Base-by-base conservation (phyloP, 1,284 basidiomycete genomes). In the Apiotrichum porosum region DNA sequence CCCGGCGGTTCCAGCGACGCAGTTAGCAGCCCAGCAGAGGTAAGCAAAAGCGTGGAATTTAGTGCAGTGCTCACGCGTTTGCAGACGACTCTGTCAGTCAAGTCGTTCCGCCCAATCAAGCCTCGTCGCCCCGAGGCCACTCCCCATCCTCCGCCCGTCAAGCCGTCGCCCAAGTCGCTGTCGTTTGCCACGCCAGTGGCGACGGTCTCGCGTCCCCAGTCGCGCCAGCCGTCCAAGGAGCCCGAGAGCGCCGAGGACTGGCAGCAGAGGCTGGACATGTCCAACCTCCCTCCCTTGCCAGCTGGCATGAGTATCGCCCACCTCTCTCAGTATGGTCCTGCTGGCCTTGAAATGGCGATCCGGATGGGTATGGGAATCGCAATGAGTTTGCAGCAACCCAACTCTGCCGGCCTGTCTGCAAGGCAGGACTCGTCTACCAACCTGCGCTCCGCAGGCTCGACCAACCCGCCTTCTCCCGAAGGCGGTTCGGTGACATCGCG, bases 291-390 rank as follows among this genome's bases (percentile, higher is more conserved):
- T 12, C 69, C 68, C 6, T 44, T 74, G 15, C 73, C 71, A 4
- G 57, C 69, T 6, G 72, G 71, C 4, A 51, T 73, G 13, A 63
- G 69, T 3, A 35, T 73, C n/a, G 61, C 60, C 15, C 66, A 71
- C 32, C 52, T 73, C 18, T 58, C 68, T 0, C 65, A 72, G 44
- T 66, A 64, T 40, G 71, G 69, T 9, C 59, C 58, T 32, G 66
- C 63, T 3, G 68, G 69, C 1, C 47, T 75, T n/a, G 71, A 73
- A 35, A 68, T 74, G 68, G 73, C 73, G 9, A 72, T 75, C 30
- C 54, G 73, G n/a, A 65, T 75, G 58, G 73, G 73, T 1, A 74
- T 75, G 69, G 66, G 68, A 4, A 68, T 75, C 19, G 73, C 70
- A 4, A 71, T 75, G 68, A 62, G 60, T 9, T 31, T 68, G 30